Conservation (phyloP, 441 rosid species). For the Aquilaria agallochum region DNA sequence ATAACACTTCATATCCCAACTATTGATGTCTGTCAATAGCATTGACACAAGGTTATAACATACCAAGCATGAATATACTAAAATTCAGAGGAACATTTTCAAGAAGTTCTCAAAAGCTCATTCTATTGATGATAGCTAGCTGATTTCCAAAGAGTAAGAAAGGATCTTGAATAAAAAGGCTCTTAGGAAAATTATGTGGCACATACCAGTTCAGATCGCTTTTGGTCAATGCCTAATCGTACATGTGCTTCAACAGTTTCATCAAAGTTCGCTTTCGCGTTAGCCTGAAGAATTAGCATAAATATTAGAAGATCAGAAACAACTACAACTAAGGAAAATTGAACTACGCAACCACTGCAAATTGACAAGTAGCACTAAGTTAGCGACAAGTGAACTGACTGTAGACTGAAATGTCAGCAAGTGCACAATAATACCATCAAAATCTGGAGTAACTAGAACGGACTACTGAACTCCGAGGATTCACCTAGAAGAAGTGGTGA, state of each 20-base stretch:
- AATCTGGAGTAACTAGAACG: too few species aligned
- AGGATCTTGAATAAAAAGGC: too few species aligned
- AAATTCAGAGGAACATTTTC: too few species aligned
- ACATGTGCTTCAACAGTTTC: constrained; percentile 97
- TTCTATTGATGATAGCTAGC: neutral
- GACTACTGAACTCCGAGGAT: too few species aligned
- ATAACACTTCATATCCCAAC: too few species aligned
- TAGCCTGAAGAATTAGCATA: constrained; percentile 48
- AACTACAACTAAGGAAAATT: constrained; percentile 1
- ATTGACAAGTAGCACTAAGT: neutral
- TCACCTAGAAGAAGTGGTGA: neutral
- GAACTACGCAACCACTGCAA: neutral
- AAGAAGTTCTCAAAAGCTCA: neutral
- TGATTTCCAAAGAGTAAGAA: too few species aligned
- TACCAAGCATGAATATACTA: too few species aligned
- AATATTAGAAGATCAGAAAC: constrained; percentile 12
- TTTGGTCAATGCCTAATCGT: constrained; percentile 64
- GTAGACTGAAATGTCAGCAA: neutral
- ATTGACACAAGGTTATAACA: too few species aligned
- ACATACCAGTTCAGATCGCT: constrained; percentile 79
- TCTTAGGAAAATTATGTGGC: neutral
- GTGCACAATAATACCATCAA: too few species aligned
- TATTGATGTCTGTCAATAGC: too few species aligned
- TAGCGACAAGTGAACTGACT: neutral
- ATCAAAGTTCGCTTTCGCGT: constrained; percentile 65